Evolutionary conservation across 768 basidiomycete species (phyloP).

Genomic region (Suillus clintonianus): DNA sequence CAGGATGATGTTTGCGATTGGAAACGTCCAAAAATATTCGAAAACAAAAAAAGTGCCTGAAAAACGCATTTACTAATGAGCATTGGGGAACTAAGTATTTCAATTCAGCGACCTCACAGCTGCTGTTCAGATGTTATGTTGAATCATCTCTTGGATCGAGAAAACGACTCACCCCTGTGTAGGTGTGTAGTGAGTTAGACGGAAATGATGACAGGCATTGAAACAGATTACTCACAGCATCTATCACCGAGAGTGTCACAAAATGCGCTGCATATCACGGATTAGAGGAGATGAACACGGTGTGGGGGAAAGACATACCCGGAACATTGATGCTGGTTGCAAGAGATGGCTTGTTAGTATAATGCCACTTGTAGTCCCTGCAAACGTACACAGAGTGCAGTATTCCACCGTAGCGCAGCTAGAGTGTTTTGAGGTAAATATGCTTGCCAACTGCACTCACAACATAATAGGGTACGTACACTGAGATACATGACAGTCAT

Average conservation of each 20-base stretch:
- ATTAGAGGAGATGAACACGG: not conserved
- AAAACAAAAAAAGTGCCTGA: not conserved
- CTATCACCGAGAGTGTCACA: not conserved
- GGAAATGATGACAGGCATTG: not conserved
- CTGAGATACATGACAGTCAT: too few species aligned
- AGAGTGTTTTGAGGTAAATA: not conserved
- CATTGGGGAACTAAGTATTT: not conserved
- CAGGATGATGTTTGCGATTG: not conserved
- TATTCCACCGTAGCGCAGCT: not conserved
- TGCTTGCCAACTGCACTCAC: not conserved
- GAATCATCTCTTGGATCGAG: not conserved
- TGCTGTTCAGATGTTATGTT: not conserved
- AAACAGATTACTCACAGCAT: not conserved
- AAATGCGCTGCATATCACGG: not conserved
- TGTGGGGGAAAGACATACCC: not conserved
- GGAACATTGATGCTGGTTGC: not conserved
- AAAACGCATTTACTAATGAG: not conserved
- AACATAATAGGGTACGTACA: too few species aligned
- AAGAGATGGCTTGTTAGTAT: not conserved
- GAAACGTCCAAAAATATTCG: not conserved
- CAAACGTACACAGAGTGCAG: not conserved
- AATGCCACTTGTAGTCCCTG: not conserved
- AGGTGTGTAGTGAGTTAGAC: not conserved
- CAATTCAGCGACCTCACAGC: not conserved
- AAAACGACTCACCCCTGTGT: not conserved